Base-by-base conservation (phyloP, 495 filamentous ascomycete genomes). In the Penicillium roqueforti region DNA sequence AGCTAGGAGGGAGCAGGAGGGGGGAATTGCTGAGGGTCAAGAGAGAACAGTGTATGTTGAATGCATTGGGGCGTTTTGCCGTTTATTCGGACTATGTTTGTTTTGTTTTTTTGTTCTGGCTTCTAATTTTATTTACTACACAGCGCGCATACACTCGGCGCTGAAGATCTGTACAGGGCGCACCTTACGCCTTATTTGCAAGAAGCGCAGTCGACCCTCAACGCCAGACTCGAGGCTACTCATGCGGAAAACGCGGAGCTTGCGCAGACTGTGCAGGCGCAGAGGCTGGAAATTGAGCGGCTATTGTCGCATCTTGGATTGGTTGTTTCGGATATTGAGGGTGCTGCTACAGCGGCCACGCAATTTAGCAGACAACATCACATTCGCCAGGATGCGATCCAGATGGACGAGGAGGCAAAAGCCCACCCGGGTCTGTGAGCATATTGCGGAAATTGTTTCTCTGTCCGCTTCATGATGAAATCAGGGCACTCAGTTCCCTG, bases 71-170 rank as follows among this genome's bases (percentile, higher is more conserved):
- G n/a, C n/a, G n/a, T n/a, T 19, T 28, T 2, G 13, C n/a, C 32
- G 47, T 55, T 38, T n/a, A 23, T 31, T 38, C 6, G 19, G 23
- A 26, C 36, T 47, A 49, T n/a, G 41, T 34, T 48, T 18, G 18
- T 46, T 41, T 43, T 29, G 51, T 29, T 5, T 10, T 9, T 40
- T 55, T 34, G 26, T 32, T 40, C 32, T 50, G 23, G 39, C 42
- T 32, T 51, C 41, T 61, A 19, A 47, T 25, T 53, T 31, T 25
- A 6, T n/a, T 36, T 46, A 31, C 20, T 16, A 45, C 25, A 51
- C 45, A 92, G 88, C 23, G 87, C 88, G 6, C 91, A 96, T 70
- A 83, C 80, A 23, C 79, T 93, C n/a, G 81, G 87, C 3, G 82
- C 90, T 0, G 65, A 78, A 19, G 69, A 78, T 6, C 67, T 96